Evolutionary conservation across 176 grass and related monocot genomes (phyloP), one percentile per base, ranked within the genome.

Genomic region (Triticum monococcum): DNA sequence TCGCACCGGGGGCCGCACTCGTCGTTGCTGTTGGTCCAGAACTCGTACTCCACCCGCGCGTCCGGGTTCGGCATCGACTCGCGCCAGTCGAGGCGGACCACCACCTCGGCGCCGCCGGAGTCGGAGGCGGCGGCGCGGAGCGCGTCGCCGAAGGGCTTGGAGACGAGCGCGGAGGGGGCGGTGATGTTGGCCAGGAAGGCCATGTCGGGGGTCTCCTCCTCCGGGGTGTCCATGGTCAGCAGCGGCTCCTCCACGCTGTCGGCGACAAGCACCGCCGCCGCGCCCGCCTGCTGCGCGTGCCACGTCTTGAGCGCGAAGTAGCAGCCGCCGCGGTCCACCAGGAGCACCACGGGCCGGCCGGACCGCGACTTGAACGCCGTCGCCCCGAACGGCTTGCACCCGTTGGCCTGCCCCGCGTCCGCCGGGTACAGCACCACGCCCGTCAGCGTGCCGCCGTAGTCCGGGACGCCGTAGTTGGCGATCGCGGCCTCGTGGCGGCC

Each of bases 1-100:
- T 98, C 86, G 78, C 93, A 98, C 9, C 86, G 92, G 0, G 87
- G 36, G 0, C 96, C 96, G 56, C 96, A 98, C 81, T 98, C 96
- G 80, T 98, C 96, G 79, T 98, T 98, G 93, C 96, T 98, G 84
- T 95, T 98, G 18, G 96, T 98, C 96, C 96, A 98, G n/a, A 98
- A 81, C 82, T 98, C 96, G 79, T 98, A 98, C 86, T 98, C 96
- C 9, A 98, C 96, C 8, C 96, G 90, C 77, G 91, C 91, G 72
- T 98, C 96, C 0, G 96, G 96, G 79, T 98, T 90, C 11, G 96
- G 96, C 96, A 98, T 95, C 37, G 96, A 95, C 86, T 98, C 96
- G 3, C 89, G 83, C 96, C 96, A 98, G 78, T 98, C 96, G 1
- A 98, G 69, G 26, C 90, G 90, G 35, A 98, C 89, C 9, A 98